These are phyloP conservation scores for Lineolata rhizophorae DNA, from an alignment of 495 filamentous ascomycete species.

Conservation along the genomic window DNA sequence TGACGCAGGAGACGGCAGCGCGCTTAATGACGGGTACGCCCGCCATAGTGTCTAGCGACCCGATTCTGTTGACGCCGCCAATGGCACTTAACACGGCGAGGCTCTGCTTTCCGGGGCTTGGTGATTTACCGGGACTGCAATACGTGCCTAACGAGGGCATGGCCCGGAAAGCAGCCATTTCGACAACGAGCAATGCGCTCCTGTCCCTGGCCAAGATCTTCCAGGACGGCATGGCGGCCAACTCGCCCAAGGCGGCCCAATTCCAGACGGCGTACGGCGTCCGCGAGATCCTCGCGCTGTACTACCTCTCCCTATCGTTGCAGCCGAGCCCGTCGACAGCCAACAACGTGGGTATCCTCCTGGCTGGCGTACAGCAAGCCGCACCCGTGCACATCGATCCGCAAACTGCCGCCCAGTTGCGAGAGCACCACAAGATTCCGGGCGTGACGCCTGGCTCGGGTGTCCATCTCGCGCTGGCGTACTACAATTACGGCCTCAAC, in stretches of 20 bases:
- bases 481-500: slow-evolving; percentile 82
- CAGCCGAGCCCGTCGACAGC: slow-evolving; percentile 94
- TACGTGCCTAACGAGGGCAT: slow-evolving; percentile 44
- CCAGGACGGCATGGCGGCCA: slow-evolving; percentile 87
- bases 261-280: slow-evolving; percentile 49
- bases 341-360: slow-evolving; percentile 93
- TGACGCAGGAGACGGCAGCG: slow-evolving; percentile 22
- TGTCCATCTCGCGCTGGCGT: slow-evolving; percentile 67
- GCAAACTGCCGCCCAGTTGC: slow-evolving; percentile 9
- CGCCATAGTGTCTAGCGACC: slow-evolving; percentile 23
- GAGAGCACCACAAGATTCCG: slow-evolving; percentile 31
- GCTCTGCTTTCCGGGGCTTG: slow-evolving; percentile 57
- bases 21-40: slow-evolving; percentile 2
- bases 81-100: slow-evolving; percentile 65
- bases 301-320: slow-evolving; percentile 86
- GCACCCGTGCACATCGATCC: slow-evolving; percentile 8
- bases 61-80: slow-evolving; percentile 64
- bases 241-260: slow-evolving; percentile 34
- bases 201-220: slow-evolving; percentile 95
- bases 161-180: slow-evolving; percentile 60
- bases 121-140: slow-evolving; percentile 66
- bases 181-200: slow-evolving; percentile 88
- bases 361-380: slow-evolving; percentile 80
- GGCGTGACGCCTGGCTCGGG: slow-evolving; percentile 74
- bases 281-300: slow-evolving; percentile 82